Evolutionary conservation across 2,329 filamentous ascomycete species (phyloP), one percentile per base, ranked within the genome.

Genomic region (Trichoderma guizhouense): DNA sequence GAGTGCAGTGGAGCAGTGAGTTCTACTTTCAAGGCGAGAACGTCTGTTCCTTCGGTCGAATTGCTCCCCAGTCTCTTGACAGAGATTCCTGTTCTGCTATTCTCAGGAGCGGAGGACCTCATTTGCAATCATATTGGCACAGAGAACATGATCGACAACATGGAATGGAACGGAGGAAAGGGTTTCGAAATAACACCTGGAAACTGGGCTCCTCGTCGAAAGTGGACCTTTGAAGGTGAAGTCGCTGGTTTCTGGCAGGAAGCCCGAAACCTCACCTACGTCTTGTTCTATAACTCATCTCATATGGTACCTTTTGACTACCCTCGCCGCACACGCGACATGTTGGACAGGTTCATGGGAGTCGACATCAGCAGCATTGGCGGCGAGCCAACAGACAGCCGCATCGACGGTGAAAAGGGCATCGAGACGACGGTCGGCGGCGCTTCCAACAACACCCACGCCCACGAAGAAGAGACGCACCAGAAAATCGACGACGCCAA

Each of bases 251-350:
- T 97, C 79, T 99, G 95, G 86, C 97, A 99, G 82, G 90, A 94
- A 80, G 95, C 96, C 2, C 91, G 97, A 75, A 99, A 99, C 82
- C 84, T 99, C 73, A 98, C 96, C 1, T 99, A 99, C 79, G 91
- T 99, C 36, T 86, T 97, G 53, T 97, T 98, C 83, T 93, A 97
- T 85, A 97, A 99, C 81, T 91, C 94, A 18, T 97, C 93, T 64
- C 96, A 99, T 82, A 99, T 99, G 96, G 96, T 99, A 1, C 97
- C 96, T 1, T 98, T 96, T 78, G 95, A 99, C 81, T 93, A 92
- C 77, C 91, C 95, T 1, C 90, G 94, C 62, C 91, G 94, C 73
- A 92, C 91, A 24, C 90, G 95, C 73, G 96, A 98, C 80, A 99
- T 99, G 96, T 90, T 99, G 18, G 95, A 99, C 82, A 92, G 96